These are phyloP conservation scores for Leptosphaerulina australis DNA, from an alignment of 2,329 filamentous ascomycete genomes.

Conservation along the genomic window DNA sequence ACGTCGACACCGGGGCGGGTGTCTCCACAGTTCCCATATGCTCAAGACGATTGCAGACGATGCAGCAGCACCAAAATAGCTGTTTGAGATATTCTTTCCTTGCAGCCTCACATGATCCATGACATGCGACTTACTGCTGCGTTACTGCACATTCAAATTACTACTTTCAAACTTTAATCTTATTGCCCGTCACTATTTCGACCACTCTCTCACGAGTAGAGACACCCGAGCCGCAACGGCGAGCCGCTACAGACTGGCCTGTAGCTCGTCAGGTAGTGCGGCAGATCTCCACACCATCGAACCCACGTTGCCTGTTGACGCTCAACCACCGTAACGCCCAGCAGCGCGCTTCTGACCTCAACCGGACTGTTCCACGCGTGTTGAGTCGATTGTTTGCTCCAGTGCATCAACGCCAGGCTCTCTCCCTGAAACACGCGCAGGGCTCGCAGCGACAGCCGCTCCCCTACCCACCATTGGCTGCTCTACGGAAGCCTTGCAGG, in stretches of 20 bases:
- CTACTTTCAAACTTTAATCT: not conserved
- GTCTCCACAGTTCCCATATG: not conserved
- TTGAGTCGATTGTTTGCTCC: conserved; percentile 3
- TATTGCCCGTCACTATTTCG: not conserved
- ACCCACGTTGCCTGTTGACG: conserved; percentile 18
- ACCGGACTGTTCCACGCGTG: conserved; percentile 9
- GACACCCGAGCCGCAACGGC: conserved; percentile 6
- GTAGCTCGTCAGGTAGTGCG: too few relatives aligned
- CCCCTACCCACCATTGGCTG: conserved; percentile 13
- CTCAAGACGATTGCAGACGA: not conserved
- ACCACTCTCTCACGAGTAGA: not conserved
- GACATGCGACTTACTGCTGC: not conserved
- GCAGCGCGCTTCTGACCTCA: conserved; percentile 9
- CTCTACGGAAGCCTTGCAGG: conserved; percentile 10
- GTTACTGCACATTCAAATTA: conserved; percentile 1
- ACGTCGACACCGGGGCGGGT: conserved; percentile 1
- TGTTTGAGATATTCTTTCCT: conserved; percentile 11
- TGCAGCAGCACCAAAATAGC: not conserved
- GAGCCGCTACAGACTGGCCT: conserved; percentile 10
- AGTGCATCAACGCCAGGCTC: not conserved
- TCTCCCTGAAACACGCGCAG: conserved; percentile 17
- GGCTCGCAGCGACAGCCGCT: conserved; percentile 7
- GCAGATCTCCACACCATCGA: conserved; percentile 16
- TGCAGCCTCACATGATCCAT: conserved; percentile 9
- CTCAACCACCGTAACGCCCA: conserved; percentile 13